Percentiles rank a stretch among this genome's conserved stretches.
phyloP scores from a whole-genome alignment of 78 protist genomes.

The Diacronema lutheri region DNA sequence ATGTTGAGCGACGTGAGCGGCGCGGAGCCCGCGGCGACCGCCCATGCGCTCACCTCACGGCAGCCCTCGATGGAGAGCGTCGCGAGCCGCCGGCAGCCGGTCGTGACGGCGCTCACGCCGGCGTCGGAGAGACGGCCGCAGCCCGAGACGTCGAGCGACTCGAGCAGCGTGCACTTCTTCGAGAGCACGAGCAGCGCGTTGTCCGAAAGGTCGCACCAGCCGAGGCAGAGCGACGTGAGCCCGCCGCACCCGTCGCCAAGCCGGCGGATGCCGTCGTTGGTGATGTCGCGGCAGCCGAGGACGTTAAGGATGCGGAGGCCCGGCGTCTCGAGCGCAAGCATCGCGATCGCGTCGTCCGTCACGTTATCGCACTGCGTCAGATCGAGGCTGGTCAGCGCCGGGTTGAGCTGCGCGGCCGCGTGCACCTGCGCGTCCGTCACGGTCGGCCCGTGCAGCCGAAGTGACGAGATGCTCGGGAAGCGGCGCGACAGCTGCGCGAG shows the following conservation, averaged over 20 bases:
- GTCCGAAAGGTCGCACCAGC: background rate
- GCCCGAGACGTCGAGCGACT: slow-evolving; percentile 1
- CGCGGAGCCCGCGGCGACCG: background rate
- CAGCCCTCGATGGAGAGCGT: background rate
- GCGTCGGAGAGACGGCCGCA: background rate
- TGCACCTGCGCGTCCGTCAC: too few relatives aligned
- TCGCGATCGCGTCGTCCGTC: too few relatives aligned
- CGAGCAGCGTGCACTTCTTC: background rate
- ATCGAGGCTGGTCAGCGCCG: background rate
- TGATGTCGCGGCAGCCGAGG: slow-evolving; percentile 7
- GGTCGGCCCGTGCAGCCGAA: too few relatives aligned
- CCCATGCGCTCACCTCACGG: slow-evolving; percentile 3
- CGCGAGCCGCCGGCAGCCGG: background rate
- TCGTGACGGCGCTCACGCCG: background rate
- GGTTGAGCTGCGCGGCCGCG: background rate
- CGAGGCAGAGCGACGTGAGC: background rate
- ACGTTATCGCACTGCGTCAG: background rate
- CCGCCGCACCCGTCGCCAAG: background rate
- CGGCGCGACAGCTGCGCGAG: too few relatives aligned
- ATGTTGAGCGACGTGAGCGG: background rate
- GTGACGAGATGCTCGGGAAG: too few relatives aligned
- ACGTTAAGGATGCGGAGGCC: background rate
- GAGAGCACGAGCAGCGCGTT: background rate
- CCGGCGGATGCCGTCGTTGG: background rate
- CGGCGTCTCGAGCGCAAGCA: background rate